These are phyloP conservation scores for Gracilaria domingensis DNA, from an alignment of 23 red algal species.

Conservation along the genomic window DNA sequence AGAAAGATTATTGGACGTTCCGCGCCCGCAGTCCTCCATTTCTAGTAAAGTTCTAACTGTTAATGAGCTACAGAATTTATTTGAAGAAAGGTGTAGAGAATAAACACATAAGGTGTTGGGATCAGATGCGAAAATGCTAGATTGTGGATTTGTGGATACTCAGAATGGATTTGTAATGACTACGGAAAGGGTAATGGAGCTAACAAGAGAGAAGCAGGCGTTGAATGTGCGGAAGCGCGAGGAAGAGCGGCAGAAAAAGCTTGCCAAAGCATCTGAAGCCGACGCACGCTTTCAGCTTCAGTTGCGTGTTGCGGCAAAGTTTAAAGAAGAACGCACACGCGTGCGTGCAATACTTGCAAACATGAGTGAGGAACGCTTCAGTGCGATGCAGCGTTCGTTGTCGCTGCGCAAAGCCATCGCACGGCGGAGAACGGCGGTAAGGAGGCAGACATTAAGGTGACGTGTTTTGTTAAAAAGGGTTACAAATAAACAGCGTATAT, in stretches of 20 bases:
- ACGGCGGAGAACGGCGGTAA: not conserved
- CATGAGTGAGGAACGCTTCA: not conserved
- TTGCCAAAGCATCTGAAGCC: not conserved
- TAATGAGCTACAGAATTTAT: slow-evolving; percentile 6
- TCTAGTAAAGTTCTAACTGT: not conserved
- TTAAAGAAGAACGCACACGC: not conserved
- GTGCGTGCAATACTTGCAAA: not conserved
- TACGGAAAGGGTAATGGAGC: not conserved
- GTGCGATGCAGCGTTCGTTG: not conserved
- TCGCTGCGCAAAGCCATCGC: not conserved
- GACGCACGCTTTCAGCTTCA: not conserved
- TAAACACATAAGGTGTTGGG: slow-evolving; percentile 18
- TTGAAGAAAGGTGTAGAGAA: slow-evolving; percentile 8
- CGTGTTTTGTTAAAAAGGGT: not conserved
- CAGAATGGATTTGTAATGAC: slow-evolving; percentile 32
- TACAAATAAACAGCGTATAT: slow-evolving; percentile 2
- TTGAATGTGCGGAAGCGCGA: not conserved
- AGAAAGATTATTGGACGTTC: slow-evolving; percentile 1
- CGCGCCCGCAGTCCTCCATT: not conserved
- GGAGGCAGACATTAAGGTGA: not conserved
- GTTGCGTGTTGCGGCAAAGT: not conserved
- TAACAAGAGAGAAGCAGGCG: not conserved
- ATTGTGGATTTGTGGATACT: slow-evolving; percentile 45
- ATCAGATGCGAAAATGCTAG: not conserved
- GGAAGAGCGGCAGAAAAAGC: not conserved